Evolutionary conservation across 2,329 filamentous ascomycete genomes (phyloP).

Genomic region (Cladosporium sp.): DNA sequence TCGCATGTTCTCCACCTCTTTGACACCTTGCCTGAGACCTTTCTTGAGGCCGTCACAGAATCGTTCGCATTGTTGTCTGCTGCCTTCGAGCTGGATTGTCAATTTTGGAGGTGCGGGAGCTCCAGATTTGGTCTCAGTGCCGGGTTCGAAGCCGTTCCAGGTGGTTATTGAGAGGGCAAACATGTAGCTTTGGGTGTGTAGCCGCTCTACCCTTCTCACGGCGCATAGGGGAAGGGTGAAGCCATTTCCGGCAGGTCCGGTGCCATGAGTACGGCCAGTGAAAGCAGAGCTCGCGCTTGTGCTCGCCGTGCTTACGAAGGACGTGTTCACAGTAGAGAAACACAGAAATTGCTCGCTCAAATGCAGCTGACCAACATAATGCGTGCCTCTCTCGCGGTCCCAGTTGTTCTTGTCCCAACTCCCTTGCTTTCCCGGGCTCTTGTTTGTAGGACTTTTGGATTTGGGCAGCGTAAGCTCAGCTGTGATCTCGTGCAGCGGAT

Average conservation of each 20-base stretch:
- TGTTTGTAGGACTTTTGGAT: conserved; percentile 48
- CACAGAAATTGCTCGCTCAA: conserved; percentile 92
- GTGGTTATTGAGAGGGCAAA: conserved; percentile 94
- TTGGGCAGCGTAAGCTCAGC: conserved; percentile 81
- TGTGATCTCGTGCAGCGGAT: conserved; percentile 90
- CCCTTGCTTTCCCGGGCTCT: conserved; percentile 29
- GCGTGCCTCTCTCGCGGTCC: conserved; percentile 53
- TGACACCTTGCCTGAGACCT: conserved; percentile 78
- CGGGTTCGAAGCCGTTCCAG: conserved; percentile 43
- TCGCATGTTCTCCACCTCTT: conserved; percentile 79
- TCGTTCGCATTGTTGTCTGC: conserved; percentile 80
- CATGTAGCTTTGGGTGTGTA: conserved; percentile 86
- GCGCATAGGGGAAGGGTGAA: conserved; percentile 92
- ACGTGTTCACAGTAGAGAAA: conserved; percentile 90
- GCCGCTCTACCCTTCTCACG: conserved; percentile 82
- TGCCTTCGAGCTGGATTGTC: conserved; percentile 85
- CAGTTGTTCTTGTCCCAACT: conserved; percentile 61
- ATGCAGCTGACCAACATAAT: conserved; percentile 89
- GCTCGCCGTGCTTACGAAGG: conserved; percentile 76
- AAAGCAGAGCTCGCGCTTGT: conserved; percentile 75
- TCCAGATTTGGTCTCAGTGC: conserved; percentile 42
- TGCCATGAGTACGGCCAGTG: conserved; percentile 87
- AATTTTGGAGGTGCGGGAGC: conserved; percentile 74
- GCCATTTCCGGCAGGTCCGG: conserved; percentile 88
- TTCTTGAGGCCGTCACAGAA: conserved; percentile 96